Base-by-base conservation (phyloP, 1,139 yeast species). In the Geotrichum europaeum region DNA sequence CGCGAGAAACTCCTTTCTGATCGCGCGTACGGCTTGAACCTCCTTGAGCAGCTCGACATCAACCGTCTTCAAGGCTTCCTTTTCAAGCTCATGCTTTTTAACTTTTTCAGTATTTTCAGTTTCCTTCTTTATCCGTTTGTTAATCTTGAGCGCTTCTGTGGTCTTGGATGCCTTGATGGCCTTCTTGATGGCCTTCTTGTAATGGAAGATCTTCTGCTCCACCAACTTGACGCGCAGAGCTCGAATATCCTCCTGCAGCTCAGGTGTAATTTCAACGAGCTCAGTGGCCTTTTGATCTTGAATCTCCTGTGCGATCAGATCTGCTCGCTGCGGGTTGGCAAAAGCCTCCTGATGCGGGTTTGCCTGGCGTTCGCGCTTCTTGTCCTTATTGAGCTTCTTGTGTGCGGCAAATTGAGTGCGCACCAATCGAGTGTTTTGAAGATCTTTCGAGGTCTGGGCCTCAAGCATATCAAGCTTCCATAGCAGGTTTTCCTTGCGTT, bases 391-490 rank as follows among this genome's bases (percentile, higher is more conserved):
- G 2, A 60, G 57, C 53, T 64, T 53, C 49, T 64, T 66, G 43
- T 49, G 47, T 7, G 66, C 65, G 5, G 75, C 72, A 50, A 67
- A 66, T 57, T 73, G 69, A 9, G 77, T 70, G 22, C 68, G 65
- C 15, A 54, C 63, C 36, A 75, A 64, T 51, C 74, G 65, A 12
- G 74, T 64, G 18, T 64, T 67, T 25, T 68, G 57, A 15, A 62
- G 63, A n/a, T 62, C 67, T 22, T 65, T 58, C n/a, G 65, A 61
- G 25, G 70, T 64, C 65, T 67, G 70, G 7, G 76, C 69, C 64
- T 76, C 75, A 4, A 76, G 68, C 51, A 74, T 56, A 63, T 76
- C 78, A 54, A 76, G 68, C 64, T 74, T 69, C 70, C 75, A 75
- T 24, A 70, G 61, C 59, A 74, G 65, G 60, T 76, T 76, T 58